Evolutionary conservation across 2,329 filamentous ascomycete species (phyloP).

Genomic region (Talaromyces marneffei): DNA sequence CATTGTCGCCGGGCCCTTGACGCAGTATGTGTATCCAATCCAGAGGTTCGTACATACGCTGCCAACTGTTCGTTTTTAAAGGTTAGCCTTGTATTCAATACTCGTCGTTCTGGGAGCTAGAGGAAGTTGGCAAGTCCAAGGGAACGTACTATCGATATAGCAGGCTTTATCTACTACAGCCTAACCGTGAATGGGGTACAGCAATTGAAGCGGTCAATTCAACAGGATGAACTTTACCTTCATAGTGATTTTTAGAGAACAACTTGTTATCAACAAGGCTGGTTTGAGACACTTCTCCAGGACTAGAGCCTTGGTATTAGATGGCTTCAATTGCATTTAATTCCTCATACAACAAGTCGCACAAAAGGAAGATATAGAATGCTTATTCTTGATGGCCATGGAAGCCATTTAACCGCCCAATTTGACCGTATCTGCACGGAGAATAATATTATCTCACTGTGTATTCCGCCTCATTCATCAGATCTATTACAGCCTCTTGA

Average conservation of each 20-base stretch:
- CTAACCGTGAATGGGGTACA: too few species aligned
- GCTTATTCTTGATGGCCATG: too few species aligned
- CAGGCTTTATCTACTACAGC: too few species aligned
- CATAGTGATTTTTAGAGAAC: too few species aligned
- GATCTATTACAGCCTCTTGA: slow-evolving; percentile 15
- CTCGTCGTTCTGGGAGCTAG: neutral
- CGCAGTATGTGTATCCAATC: neutral
- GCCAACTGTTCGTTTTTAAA: neutral
- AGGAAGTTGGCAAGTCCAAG: neutral
- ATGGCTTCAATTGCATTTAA: slow-evolving; percentile 3
- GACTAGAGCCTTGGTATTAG: slow-evolving; percentile 2
- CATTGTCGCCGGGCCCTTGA: neutral
- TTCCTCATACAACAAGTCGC: too few species aligned
- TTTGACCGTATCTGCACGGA: slow-evolving; percentile 14
- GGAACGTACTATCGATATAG: neutral
- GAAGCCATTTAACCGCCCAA: too few species aligned
- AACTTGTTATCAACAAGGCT: neutral
- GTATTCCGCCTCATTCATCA: slow-evolving; percentile 13
- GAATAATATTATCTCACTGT: slow-evolving; percentile 13
- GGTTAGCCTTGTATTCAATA: neutral
- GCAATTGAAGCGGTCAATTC: too few species aligned
- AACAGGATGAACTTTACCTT: too few species aligned
- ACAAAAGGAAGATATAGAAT: too few species aligned
- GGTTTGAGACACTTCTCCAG: neutral
- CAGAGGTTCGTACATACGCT: neutral